Percentiles rank a stretch among this genome's conserved stretches.
Conservation (phyloP, 1,284 basidiomycete species). For the Athelia psychrophila region DNA sequence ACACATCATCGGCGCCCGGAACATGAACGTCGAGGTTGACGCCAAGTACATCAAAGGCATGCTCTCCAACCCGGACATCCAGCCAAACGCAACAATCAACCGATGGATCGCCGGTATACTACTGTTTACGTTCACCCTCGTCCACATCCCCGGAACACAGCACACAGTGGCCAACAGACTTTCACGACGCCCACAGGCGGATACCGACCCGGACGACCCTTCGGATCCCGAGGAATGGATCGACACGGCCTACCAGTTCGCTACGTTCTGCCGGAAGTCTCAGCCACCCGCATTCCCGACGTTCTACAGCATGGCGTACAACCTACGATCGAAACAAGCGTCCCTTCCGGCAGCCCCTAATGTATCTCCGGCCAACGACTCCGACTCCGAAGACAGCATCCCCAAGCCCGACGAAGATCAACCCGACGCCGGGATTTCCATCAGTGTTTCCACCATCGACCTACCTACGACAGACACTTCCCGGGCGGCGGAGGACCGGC, state of each 20-base stretch:
- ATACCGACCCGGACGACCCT: constrained; percentile 17
- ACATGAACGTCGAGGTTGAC: constrained; percentile 36
- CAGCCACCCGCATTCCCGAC: constrained; percentile 8
- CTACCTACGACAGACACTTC: too few relatives aligned
- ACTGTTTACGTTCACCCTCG: constrained; percentile 30
- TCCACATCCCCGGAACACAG: constrained; percentile 28
- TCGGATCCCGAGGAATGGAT: constrained; percentile 29
- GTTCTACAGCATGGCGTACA: too few relatives aligned
- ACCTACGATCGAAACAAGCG: too few relatives aligned
- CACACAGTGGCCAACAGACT: constrained; percentile 36
- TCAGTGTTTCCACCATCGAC: too few relatives aligned
- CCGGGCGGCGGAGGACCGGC: too few relatives aligned
- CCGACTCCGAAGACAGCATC: too few relatives aligned
- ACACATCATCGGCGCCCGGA: constrained; percentile 30
- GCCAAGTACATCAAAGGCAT: constrained; percentile 39
- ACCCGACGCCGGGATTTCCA: too few relatives aligned
- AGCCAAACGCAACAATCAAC: constrained; percentile 33
- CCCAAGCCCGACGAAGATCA: too few relatives aligned
- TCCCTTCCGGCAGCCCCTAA: too few relatives aligned
- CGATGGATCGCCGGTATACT: constrained; percentile 37
- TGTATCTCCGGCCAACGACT: too few relatives aligned
- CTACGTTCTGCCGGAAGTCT: background rate
- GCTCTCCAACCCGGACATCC: constrained; percentile 38
- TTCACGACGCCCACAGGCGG: constrained; percentile 22
- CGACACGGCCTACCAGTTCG: constrained; percentile 17